Percentiles rank a stretch among this genome's conserved stretches.
phyloP scores from a whole-genome alignment of 1,284 basidiomycete species.

The Jaminaea rosea region DNA sequence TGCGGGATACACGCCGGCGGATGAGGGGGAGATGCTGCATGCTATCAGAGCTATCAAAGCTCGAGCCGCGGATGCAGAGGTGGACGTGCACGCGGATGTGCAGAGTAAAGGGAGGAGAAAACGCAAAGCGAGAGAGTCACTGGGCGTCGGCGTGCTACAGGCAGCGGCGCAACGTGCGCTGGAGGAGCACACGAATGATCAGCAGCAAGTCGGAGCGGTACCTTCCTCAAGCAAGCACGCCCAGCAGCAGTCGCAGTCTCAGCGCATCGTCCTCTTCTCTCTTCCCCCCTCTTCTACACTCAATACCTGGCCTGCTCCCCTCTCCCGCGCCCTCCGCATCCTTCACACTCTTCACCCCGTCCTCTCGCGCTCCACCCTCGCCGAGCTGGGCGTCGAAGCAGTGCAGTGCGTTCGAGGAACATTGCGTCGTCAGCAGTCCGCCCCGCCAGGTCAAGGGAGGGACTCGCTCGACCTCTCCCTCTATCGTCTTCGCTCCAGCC shows the following conservation, averaged over 20 bases:
- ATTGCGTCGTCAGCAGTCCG: too few species aligned
- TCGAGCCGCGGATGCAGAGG: not conserved
- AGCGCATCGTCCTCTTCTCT: conserved; percentile 2
- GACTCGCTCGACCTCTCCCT: not conserved
- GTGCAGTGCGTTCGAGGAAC: not conserved
- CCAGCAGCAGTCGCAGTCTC: conserved; percentile 4
- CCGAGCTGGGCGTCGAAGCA: not conserved
- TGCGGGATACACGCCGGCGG: not conserved
- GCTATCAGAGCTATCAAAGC: not conserved
- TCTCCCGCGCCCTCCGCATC: conserved; percentile 1
- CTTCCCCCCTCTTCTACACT: not conserved
- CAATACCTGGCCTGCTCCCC: conserved; percentile 4
- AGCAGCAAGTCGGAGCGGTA: conserved; percentile 3
- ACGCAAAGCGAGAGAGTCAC: not conserved
- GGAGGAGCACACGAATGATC: not conserved
- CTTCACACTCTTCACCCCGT: conserved; percentile 3
- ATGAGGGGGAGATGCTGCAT: not conserved
- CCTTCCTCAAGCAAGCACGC: conserved; percentile 1
- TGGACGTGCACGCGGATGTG: not conserved
- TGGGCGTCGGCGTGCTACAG: not conserved
- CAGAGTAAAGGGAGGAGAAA: too few species aligned
- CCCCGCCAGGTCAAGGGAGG: not conserved
- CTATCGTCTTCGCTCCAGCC: not conserved
- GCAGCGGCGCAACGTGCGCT: conserved; percentile 1
- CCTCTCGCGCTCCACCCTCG: not conserved